These are phyloP conservation scores for Kregervanrija fluxuum DNA, from an alignment of 805 yeast species.

Conservation along the genomic window DNA sequence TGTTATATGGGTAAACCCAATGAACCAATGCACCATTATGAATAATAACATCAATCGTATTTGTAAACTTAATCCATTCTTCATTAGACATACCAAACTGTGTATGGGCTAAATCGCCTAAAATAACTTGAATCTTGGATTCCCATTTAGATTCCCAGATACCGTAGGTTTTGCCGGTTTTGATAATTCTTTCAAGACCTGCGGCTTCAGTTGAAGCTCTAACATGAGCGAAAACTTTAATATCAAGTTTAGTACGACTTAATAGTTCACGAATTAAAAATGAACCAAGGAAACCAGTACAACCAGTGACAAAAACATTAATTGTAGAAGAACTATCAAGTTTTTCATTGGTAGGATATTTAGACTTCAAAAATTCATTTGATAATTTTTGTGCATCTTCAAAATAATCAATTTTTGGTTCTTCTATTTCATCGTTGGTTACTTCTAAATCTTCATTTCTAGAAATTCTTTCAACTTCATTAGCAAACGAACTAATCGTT, in stretches of 20 bases:
- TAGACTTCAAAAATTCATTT: conserved; percentile 32
- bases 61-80: conserved; percentile 52
- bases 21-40: conserved; percentile 98
- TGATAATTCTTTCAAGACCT: conserved; percentile 70
- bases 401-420: conserved; percentile 43
- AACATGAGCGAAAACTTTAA: conserved; percentile 80
- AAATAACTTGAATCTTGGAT: conserved; percentile 54
- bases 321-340: conserved; percentile 18
- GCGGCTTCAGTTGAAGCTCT: conserved; percentile 65
- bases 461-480: conserved; percentile 54
- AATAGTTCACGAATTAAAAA: conserved; percentile 76
- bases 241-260: conserved; percentile 33
- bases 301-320: conserved; percentile 83
- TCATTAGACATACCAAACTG: conserved; percentile 59
- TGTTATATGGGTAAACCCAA: conserved; percentile 95
- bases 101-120: conserved; percentile 74
- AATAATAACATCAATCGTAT: conserved; percentile 69
- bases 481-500: conserved; percentile 72
- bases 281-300: conserved; percentile 93
- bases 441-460: conserved; percentile 40
- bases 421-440: conserved; percentile 21
- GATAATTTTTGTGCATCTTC: conserved; percentile 61
- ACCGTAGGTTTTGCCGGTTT: conserved; percentile 78
- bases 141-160: conserved; percentile 62
- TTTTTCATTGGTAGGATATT: conserved; percentile 37